Percentiles rank a stretch among this genome's conserved stretches.
phyloP scores from a whole-genome alignment of 768 basidiomycete species.

The Psilocybe subaeruginosa region DNA sequence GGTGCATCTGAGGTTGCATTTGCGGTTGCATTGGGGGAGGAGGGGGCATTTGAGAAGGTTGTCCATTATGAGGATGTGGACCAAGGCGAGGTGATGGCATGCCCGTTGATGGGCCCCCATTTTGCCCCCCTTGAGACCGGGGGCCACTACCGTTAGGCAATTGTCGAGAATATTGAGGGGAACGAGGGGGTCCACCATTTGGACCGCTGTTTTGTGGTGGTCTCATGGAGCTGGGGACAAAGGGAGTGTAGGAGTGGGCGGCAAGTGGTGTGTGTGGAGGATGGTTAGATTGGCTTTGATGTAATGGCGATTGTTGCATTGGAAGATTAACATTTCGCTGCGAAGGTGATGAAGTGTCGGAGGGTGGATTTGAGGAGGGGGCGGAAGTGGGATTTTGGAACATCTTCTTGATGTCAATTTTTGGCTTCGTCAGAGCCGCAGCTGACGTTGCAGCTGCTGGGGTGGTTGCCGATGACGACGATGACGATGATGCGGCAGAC shows the following conservation, averaged over 20 bases:
- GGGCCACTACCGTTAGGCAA: slow-evolving; percentile 64
- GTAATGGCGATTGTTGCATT: slow-evolving; percentile 43
- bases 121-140: slow-evolving; percentile 60
- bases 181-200: slow-evolving; percentile 59
- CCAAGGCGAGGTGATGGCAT: slow-evolving; percentile 71
- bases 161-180: slow-evolving; percentile 65
- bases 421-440: slow-evolving; percentile 41
- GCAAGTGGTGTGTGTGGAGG: slow-evolving; percentile 47
- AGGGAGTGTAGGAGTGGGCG: slow-evolving; percentile 46
- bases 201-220: slow-evolving; percentile 48
- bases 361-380: slow-evolving; percentile 52
- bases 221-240: slow-evolving; percentile 51
- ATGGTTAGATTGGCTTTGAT: slow-evolving; percentile 30
- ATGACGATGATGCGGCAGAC: slow-evolving; percentile 33
- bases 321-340: slow-evolving; percentile 56
- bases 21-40: slow-evolving; percentile 40
- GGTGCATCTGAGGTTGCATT: slow-evolving; percentile 39
- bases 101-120: slow-evolving; percentile 56
- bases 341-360: slow-evolving; percentile 62
- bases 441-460: slow-evolving; percentile 35
- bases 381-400: slow-evolving; percentile 61
- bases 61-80: slow-evolving; percentile 58
- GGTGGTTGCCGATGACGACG: slow-evolving; percentile 37
- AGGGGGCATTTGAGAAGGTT: slow-evolving; percentile 52
- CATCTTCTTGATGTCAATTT: slow-evolving; percentile 61